phyloP scores from a whole-genome alignment of 2,329 filamentous ascomycete species.

The Sporothrix protearum region DNA sequence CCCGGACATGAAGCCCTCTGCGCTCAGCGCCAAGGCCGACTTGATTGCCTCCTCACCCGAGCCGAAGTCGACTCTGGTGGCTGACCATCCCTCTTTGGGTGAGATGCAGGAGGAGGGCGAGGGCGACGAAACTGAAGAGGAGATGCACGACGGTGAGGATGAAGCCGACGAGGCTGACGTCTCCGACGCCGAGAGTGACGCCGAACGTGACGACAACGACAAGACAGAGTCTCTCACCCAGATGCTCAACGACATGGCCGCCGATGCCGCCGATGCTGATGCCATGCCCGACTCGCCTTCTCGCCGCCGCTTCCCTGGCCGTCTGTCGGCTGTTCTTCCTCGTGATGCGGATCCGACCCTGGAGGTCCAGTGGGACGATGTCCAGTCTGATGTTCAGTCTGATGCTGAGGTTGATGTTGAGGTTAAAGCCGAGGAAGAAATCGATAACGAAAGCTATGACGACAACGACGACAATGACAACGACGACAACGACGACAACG shows the following conservation, averaged over 20 bases:
- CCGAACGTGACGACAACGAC: slow-evolving; percentile 23
- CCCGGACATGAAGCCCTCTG: slow-evolving; percentile 27
- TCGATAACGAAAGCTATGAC: too few relatives aligned
- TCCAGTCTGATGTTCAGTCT: background rate
- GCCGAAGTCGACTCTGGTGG: slow-evolving; percentile 39
- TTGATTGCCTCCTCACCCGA: slow-evolving; percentile 32
- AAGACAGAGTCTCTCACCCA: slow-evolving; percentile 25
- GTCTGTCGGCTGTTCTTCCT: slow-evolving; percentile 40
- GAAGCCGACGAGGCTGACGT: slow-evolving; percentile 13
- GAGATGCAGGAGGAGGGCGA: slow-evolving; percentile 17
- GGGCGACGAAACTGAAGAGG: slow-evolving; percentile 6
- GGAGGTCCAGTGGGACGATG: background rate
- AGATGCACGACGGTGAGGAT: background rate
- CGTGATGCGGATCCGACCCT: slow-evolving; percentile 32
- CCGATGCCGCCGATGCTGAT: slow-evolving; percentile 22
- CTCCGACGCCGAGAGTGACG: slow-evolving; percentile 26
- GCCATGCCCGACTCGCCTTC: slow-evolving; percentile 31
- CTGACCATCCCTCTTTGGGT: slow-evolving; percentile 19
- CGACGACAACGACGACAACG: background rate
- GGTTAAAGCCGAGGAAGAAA: slow-evolving; percentile 1
- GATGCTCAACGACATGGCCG: slow-evolving; percentile 27
- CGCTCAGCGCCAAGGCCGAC: slow-evolving; percentile 10
- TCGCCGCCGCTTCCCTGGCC: slow-evolving; percentile 36
- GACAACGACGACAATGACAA: too few relatives aligned
- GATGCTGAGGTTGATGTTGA: background rate